These are phyloP conservation scores for Solanum bulbocastanum DNA, from an alignment of 257 asterid species.

Conservation along the genomic window DNA sequence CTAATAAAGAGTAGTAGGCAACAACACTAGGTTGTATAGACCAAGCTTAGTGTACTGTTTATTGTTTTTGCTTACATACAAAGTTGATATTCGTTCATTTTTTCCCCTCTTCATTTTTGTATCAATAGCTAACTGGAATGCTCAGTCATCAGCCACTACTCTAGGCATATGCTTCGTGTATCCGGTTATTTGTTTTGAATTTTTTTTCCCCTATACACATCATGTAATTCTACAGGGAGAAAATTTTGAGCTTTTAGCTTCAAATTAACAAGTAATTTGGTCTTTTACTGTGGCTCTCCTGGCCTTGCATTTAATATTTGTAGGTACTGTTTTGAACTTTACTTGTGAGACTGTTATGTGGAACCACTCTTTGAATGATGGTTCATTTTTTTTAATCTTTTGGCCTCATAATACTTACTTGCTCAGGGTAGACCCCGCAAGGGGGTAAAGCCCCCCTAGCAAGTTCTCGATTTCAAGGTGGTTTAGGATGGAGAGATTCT, in stretches of 20 bases:
- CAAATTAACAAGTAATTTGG: not conserved
- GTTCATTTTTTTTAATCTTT: not conserved
- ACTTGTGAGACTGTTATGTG: not conserved
- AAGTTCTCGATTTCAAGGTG: not conserved
- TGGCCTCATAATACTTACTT: not conserved
- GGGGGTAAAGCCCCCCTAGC: not conserved
- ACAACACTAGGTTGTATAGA: constrained; percentile 4
- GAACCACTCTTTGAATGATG: not conserved
- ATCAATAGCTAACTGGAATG: not conserved
- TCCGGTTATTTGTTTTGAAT: not conserved
- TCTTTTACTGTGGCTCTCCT: not conserved
- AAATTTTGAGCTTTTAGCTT: not conserved
- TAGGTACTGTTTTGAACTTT: not conserved
- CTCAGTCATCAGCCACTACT: not conserved
- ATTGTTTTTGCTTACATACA: not conserved
- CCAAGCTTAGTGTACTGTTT: not conserved
- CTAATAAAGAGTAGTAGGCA: constrained; percentile 6
- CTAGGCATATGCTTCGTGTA: not conserved
- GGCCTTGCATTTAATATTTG: not conserved
- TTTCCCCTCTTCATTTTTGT: not conserved
- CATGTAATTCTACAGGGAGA: not conserved
- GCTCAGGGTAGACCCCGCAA: not conserved
- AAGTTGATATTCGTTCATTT: not conserved
- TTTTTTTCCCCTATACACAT: not conserved
- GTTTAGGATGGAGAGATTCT: not conserved